A percentile compares a stretch with the other conserved stretches of the same genome.
These are phyloP conservation scores for Chlorella sp. DNA, from an alignment of 139 green algal genomes.

Conservation along the genomic window DNA sequence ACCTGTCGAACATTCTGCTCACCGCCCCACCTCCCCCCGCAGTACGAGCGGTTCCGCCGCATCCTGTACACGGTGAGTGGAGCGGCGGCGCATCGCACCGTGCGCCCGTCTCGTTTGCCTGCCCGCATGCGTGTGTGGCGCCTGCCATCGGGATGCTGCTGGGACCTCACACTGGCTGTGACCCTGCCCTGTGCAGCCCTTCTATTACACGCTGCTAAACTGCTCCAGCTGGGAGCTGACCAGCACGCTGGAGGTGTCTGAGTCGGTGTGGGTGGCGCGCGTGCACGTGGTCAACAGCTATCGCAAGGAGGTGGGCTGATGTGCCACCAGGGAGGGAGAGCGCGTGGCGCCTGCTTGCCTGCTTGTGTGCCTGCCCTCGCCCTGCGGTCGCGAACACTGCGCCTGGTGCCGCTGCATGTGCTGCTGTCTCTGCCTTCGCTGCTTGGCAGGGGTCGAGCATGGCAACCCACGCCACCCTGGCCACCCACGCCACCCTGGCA, in stretches of 20 bases:
- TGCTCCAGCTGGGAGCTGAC: constrained; percentile 12
- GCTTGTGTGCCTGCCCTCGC: no score
- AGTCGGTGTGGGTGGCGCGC: constrained; percentile 33
- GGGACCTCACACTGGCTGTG: background rate
- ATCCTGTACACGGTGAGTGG: constrained; percentile 44
- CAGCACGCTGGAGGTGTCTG: constrained; percentile 31
- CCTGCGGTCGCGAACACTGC: no score
- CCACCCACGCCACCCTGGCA: background rate
- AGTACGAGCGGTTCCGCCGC: constrained; percentile 47
- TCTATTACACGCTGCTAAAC: constrained; percentile 36
- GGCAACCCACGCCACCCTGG: no score
- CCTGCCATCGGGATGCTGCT: background rate
- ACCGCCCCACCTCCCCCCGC: background rate
- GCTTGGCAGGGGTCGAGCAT: background rate
- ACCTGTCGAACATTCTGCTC: background rate
- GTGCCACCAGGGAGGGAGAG: no score
- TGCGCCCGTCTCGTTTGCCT: no score
- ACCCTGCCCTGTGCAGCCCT: background rate
- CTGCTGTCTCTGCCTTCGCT: background rate
- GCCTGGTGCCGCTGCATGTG: no score
- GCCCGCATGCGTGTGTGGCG: no score
- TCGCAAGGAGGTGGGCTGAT: background rate
- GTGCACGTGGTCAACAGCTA: constrained; percentile 26
- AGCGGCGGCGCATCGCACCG: no score
- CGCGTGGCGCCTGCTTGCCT: background rate